Percentiles rank a stretch among this genome's conserved stretches.
phyloP scores from a whole-genome alignment of 106 monocot genomes.

The Xerophyta viscosa region DNA sequence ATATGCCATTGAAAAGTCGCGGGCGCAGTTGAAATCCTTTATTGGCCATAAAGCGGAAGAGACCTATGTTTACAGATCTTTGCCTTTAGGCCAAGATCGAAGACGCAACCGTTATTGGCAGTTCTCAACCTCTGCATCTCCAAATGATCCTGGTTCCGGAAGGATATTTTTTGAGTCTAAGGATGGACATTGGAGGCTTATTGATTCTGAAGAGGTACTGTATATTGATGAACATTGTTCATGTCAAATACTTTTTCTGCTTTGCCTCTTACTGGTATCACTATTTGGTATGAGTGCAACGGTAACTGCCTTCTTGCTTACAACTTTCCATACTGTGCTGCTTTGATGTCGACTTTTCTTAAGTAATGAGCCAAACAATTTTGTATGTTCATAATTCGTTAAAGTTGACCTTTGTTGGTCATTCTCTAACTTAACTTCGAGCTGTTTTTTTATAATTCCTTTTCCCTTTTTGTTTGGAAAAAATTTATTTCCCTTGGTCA shows the following conservation, averaged over 20 bases:
- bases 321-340: no score
- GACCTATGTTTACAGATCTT: slow-evolving; percentile 80
- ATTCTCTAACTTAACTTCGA: no score
- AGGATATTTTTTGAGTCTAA: slow-evolving; percentile 94
- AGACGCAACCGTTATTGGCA: slow-evolving; percentile 94
- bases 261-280: background rate
- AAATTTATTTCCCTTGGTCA: no score
- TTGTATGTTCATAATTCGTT: no score
- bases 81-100: slow-evolving; percentile 94
- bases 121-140: slow-evolving; percentile 85
- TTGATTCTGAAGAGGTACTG: slow-evolving; percentile 93
- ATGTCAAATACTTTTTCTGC: background rate
- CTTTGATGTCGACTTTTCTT: no score
- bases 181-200: slow-evolving; percentile 83
- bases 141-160: slow-evolving; percentile 80
- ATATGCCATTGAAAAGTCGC: slow-evolving; percentile 67
- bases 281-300: background rate
- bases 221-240: background rate
- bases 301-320: no score
- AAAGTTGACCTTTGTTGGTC: no score
- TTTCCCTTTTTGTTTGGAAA: no score
- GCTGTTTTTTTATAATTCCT: no score
- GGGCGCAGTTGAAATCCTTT: slow-evolving; percentile 73
- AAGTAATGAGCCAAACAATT: no score
- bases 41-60: slow-evolving; percentile 94